phyloP scores from a whole-genome alignment of 257 asterid species.

The Ligustrum vulgare region DNA sequence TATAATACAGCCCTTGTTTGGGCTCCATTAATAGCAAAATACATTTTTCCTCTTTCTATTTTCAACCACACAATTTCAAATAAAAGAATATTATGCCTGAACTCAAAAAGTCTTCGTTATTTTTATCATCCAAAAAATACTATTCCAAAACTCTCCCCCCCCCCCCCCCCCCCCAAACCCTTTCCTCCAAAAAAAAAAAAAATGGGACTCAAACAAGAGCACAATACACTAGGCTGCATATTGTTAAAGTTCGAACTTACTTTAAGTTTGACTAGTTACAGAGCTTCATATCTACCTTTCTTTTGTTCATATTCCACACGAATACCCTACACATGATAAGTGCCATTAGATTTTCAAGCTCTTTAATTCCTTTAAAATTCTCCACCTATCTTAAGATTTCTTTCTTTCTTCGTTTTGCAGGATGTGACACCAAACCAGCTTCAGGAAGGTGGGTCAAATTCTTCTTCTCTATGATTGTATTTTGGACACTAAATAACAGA shows the following conservation, averaged over 20 bases:
- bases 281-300: conserved; percentile 11
- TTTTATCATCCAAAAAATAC: too few species aligned
- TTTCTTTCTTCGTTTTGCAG: conserved; percentile 45
- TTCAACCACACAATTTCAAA: too few species aligned
- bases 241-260: not conserved
- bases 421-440: conserved; percentile 95
- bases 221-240: not conserved
- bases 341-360: not conserved
- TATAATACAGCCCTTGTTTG: not conserved
- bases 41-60: too few species aligned
- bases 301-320: conserved; percentile 3
- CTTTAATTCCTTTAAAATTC: conserved; percentile 14
- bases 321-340: not conserved
- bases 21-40: too few species aligned
- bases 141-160: too few species aligned
- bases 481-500: not conserved
- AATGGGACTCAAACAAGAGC: too few species aligned
- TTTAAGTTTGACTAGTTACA: conserved; percentile 6
- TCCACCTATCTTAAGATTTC: conserved; percentile 11
- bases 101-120: too few species aligned
- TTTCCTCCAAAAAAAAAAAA: too few species aligned
- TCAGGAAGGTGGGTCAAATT: conserved; percentile 73
- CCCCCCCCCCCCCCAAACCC: too few species aligned
- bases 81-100: too few species aligned
- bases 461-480: conserved; percentile 16